These are phyloP conservation scores for Ophiostoma sp. DNA, from an alignment of 2,329 filamentous ascomycete species.

Conservation along the genomic window DNA sequence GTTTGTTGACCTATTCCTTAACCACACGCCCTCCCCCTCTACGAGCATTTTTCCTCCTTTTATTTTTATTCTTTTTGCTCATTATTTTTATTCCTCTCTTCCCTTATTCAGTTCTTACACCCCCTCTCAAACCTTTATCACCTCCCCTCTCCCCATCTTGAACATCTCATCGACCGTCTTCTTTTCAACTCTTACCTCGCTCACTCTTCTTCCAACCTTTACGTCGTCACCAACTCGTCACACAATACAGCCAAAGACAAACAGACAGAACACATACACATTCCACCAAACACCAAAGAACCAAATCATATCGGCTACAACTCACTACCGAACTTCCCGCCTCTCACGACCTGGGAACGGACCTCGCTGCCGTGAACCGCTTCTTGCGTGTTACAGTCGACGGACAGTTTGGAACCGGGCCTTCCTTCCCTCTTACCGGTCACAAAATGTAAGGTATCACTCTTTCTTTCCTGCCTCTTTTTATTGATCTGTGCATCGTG, in stretches of 20 bases:
- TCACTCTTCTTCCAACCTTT: not conserved
- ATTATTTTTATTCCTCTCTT: not conserved
- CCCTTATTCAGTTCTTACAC: not conserved
- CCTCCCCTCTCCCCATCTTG: constrained; percentile 6
- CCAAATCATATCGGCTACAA: not conserved
- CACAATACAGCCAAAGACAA: not conserved
- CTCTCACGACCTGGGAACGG: constrained; percentile 14
- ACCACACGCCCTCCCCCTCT: not conserved
- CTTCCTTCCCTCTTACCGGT: constrained; percentile 6
- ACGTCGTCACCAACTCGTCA: not conserved
- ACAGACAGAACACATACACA: not conserved
- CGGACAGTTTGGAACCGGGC: constrained; percentile 12
- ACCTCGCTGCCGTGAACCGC: constrained; percentile 19
- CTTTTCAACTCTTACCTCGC: constrained; percentile 1
- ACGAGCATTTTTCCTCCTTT: constrained; percentile 3
- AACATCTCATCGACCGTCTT: constrained; percentile 9
- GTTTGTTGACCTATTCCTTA: constrained; percentile 5
- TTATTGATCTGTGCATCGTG: not conserved
- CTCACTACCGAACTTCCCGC: not conserved
- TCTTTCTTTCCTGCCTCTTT: not conserved
- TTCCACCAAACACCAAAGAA: not conserved
- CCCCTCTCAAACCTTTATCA: constrained; percentile 8
- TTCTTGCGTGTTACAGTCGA: constrained; percentile 17
- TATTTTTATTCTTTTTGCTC: not conserved
- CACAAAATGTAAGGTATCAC: constrained; percentile 11